phyloP scores from a whole-genome alignment of 805 yeast genomes.

The Starmerella vaccinii region DNA sequence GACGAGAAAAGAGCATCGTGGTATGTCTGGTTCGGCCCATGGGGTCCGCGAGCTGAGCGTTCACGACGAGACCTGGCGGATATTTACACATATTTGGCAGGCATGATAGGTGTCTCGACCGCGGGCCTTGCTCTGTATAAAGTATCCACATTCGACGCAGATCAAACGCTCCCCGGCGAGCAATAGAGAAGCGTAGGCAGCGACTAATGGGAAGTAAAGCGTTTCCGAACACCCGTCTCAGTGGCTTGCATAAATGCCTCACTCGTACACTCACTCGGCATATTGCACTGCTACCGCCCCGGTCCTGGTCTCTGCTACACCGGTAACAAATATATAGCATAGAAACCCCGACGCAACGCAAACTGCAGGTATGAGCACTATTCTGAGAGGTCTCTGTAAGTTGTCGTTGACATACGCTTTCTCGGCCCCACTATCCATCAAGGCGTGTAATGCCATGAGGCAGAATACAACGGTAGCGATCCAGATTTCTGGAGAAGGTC shows the following conservation, averaged over 20 bases:
- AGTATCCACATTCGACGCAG: conserved; percentile 9
- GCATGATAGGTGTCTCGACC: conserved; percentile 18
- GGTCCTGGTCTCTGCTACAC: neutral
- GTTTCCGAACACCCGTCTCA: no score
- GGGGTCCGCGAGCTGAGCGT: conserved; percentile 31
- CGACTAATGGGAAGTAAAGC: no score
- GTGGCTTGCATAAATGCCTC: no score
- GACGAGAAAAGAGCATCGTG: conserved; percentile 31
- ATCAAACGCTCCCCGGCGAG: conserved; percentile 9
- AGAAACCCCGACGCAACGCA: neutral
- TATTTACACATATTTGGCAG: conserved; percentile 18
- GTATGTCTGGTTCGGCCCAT: conserved; percentile 30
- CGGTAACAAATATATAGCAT: neutral
- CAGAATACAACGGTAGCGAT: neutral
- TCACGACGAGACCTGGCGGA: conserved; percentile 23
- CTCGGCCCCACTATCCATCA: neutral
- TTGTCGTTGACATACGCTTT: neutral
- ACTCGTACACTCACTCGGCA: neutral
- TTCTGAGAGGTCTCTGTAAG: neutral
- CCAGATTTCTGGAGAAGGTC: no score
- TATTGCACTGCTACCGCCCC: neutral
- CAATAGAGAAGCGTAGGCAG: no score
- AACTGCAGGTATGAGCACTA: neutral
- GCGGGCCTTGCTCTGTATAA: conserved; percentile 27
- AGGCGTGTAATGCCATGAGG: neutral